Percentiles rank a stretch among this genome's conserved stretches.
Conservation (phyloP, 1,284 basidiomycete genomes). For the Irpex sp. region DNA sequence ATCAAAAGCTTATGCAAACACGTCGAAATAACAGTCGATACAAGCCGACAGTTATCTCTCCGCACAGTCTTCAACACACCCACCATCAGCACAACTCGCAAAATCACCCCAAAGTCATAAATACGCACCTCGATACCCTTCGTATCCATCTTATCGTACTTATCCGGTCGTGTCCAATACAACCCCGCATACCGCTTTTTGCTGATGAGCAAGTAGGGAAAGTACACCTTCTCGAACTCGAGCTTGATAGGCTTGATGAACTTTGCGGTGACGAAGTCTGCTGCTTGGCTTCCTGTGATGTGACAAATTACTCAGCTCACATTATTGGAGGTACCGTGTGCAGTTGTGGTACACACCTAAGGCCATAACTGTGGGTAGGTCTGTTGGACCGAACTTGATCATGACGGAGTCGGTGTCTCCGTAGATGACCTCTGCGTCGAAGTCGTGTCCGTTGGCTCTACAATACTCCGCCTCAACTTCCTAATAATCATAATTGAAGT, state of each 20-base stretch:
- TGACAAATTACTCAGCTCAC: background rate
- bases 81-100: no score
- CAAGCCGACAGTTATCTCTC: conserved; percentile 92
- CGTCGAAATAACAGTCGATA: conserved; percentile 94
- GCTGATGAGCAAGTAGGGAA: conserved; percentile 92
- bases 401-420: conserved; percentile 98
- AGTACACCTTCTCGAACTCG: conserved; percentile 98
- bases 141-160: conserved; percentile 97
- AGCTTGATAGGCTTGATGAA: conserved; percentile 95
- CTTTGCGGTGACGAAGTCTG: conserved; percentile 80
- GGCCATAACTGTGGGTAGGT: conserved; percentile 81
- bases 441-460: conserved; percentile 76
- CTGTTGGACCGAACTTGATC: conserved; percentile 89
- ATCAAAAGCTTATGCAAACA: conserved; percentile 96
- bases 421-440: conserved; percentile 91
- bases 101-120: no score
- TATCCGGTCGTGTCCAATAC: conserved; percentile 62
- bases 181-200: conserved; percentile 96
- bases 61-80: conserved; percentile 74
- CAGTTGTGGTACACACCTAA: conserved; percentile 51
- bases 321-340: background rate
- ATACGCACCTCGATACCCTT: conserved; percentile 95
- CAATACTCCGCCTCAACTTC: conserved; percentile 88
- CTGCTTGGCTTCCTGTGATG: conserved; percentile 81
- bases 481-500: conserved; percentile 28